Base-by-base conservation (phyloP, 1,284 basidiomycete species). In the Fomitopsis betulina region DNA sequence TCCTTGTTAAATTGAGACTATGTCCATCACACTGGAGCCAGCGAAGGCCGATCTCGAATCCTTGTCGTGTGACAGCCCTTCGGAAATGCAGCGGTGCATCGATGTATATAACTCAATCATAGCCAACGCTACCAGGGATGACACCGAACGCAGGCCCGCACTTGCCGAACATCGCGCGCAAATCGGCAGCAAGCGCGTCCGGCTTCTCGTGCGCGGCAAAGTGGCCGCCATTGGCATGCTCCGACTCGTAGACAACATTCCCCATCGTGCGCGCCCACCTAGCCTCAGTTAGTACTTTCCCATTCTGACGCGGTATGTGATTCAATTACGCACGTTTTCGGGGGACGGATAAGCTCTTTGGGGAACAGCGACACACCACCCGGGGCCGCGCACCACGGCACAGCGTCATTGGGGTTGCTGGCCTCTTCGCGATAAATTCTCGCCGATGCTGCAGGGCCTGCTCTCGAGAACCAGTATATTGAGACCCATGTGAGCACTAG, bases 401-500 rank as follows among this genome's bases (percentile, higher is more conserved):
- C 37, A 5, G 8, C 25, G 1, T 19, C 23, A 7, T 39, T 27
- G 3, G 60, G 47, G 17, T 32, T 32, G 1, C 33, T 30, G 7
- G 55, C 40, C 4, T 59, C 53, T 63, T 83, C 83, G 57, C 77
- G 81, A 65, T 85, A 85, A 27, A 85, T 82, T 4, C 82, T 73
- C n/a, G 79, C 1, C 0, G 82, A 80, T 0, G 83, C 81, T 0
- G 79, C 73, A 0, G 83, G 83, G 1, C 84, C 82, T 0, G 76
- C 74, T 13, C 76, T 73, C 1, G 83, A 85, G 67, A 85, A 84
- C 75, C 77, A 81, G 62, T 82, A 83, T 19, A 85, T 72, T 0
- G 83, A 84, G 12, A 86, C 66, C 84, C 83, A 85, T 0, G 78
- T 83, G 23, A 85, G 64, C 2, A 83, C 83, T 85, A 15, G 13